Base-by-base conservation (phyloP, 192 early-diverging fungal species). In the Coemansia sp. region DNA sequence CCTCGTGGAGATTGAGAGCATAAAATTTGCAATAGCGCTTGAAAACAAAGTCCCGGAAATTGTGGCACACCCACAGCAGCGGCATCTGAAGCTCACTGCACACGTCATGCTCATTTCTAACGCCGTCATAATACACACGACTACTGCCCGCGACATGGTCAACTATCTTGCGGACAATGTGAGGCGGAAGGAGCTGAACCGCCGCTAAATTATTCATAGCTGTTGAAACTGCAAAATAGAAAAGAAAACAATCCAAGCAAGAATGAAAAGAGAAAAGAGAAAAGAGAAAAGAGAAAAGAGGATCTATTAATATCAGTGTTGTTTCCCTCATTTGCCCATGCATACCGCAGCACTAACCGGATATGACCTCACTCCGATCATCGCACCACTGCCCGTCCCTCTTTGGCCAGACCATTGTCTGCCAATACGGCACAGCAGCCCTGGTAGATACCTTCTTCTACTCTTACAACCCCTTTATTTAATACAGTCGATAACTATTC, bases 131-230 rank as follows among this genome's bases (percentile, higher is more conserved):
- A 30, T 32, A 57, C 28, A 33, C 3, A 6, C 53, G 53, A 32
- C 53, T 57, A 14, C 53, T 30, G 30, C 53, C 26, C 9, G 53
- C 28, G 53, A 57, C 53, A 57, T 57, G 53, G 53, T 33, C 28
- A 13, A 57, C 53, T 33, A 57, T 57, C 53, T 10, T 14, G 13
- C 30, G 26, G 10, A 57, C 53, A 30, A 57, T 13, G 53, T 57
- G 53, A 13, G 14, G 53, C 53, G 28, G 53, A 28, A 57, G 26
- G 5, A 57, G 53, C 30, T 57, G 53, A 14, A 57, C 32, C 26
- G 26, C 53, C 4, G 53, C 32, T 57, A 57, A 57, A 13, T 3
- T 33, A 13, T 6, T 1, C 26, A 55, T 55, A 11, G 40, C 16
- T 14, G 9, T 52, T 52, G 49, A n/a, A 21, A 21, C 8, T 28